Evolutionary conservation across 768 basidiomycete species (phyloP), one percentile per base, ranked within the genome.

Genomic region (Xanthoconium stramineum): DNA sequence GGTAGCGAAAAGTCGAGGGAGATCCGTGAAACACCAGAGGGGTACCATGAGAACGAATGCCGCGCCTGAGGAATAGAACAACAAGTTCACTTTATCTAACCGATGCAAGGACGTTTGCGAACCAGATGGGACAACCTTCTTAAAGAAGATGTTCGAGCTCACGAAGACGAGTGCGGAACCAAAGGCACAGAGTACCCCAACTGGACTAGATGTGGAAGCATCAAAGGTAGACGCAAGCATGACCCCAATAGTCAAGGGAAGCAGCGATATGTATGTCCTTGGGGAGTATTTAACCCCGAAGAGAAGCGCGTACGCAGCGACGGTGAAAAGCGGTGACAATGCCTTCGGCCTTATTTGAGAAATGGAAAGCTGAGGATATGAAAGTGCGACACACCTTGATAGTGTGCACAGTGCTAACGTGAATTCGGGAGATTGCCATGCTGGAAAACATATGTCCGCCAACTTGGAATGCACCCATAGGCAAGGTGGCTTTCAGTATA

Each of bases 391-490:
- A 47, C 80, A 96, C 96, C 86, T 99, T 99, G 74, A 98, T 98
- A 46, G 96, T 98, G 71, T 99, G 97, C 14, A 98, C 94, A 0
- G 97, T 99, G 76, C 91, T 94, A 56, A 99, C 97, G 3, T 91
- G 93, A 58, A 98, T 96, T 49, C 94, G 80, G 47, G 94, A 93
- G 51, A 98, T 99, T 12, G 97, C 97, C 76, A 99, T 88, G 63
- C 94, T 96, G 17, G 94, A 94, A 70, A 97, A 98, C 66, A 99
- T 93, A 70, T 99, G 97, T 1, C 97, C 97, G 8, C 88, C 93
- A 35, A 99, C 95, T 74, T 99, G 97, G 71, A 99, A 99, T 58
- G 90, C 80, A 24, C 94, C 95, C 96, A 98, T 98, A 1, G 95
- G 93, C 29, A 97, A 69, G 3, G 95, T 97, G 55, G 79, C 89